Evolutionary conservation across 2,329 filamentous ascomycete genomes (phyloP), one percentile per base, ranked within the genome.

Genomic region (Cladophialophora carrionii): DNA sequence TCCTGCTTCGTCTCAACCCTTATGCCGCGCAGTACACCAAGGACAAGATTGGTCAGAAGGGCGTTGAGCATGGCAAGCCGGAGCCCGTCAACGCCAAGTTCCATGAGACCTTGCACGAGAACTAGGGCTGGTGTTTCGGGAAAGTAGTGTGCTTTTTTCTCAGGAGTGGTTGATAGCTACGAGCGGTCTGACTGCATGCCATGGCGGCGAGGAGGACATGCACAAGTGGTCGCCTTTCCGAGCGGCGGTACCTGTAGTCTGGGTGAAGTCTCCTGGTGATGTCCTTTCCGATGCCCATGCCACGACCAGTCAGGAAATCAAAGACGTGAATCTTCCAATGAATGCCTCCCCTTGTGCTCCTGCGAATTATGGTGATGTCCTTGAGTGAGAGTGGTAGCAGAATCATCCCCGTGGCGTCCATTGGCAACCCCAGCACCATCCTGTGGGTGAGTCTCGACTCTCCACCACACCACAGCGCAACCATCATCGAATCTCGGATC

Each of bases 1-100:
- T 99, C 74, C 88, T 97, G 83, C 90, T 99, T 79, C 90, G 95
- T 77, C 90, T 99, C 81, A 99, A 99, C 90, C 95, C 95, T 71
- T 99, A 99, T 84, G 94, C 95, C 74, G 85, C 89, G 75, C 88
- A 91, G 70, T 99, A 96, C 84, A 85, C 88, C 75, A 91, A 96
- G 87, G 87, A 92, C 77, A 90, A 92, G 83, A 81, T 95, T 66
- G 91, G 91, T 73, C 85, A 89, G 81, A 82, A 87, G 82, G 85
- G 87, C 81, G 74, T 86, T 71, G 81, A 87, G 71, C 76, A 79
- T 64, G 83, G 81, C 73, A 90, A 91, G 86, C 85, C 87, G 64
- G 78, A 82, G 76, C 77, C 75, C 71, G 78, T 81, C 71, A 79
- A 80, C 68, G 80, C 83, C 75, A 75, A 78, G 66, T 88, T 87